Base-by-base conservation (phyloP, 2,329 filamentous ascomycete species). In the Zymoseptoria pseudotritici region DNA sequence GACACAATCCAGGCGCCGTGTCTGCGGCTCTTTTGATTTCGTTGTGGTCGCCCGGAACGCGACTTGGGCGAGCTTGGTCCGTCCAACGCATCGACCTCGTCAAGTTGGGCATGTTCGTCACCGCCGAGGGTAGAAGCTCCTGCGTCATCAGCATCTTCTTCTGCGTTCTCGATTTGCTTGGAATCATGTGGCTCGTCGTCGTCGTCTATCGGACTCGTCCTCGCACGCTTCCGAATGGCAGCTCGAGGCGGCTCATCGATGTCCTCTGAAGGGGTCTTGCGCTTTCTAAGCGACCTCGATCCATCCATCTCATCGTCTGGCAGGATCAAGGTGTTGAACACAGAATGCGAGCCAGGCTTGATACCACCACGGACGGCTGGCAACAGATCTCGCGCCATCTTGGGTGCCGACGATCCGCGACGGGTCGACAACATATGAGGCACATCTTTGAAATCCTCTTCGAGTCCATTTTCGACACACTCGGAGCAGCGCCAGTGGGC, bases 271-370 rank as follows among this genome's bases (percentile, higher is more conserved):
- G 89, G 88, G 1, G 90, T 91, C 19, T 90, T 87, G 74, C 93
- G 96, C 57, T 92, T 85, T 61, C 92, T 83, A 61, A 96, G 77
- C 31, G 89, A 83, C 57, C 91, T 86, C 8, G 90, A 86, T 53
- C 87, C 89, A 73, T 93, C 88, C 77, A 88, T 80, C 7, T 87
- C 82, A 68, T 91, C 88, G 63, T 88, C 87, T 57, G 88, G 84
- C 57, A 89, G 79, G 46, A 89, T 86, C 10, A 89, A 77, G 58
- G 86, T 86, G 65, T 88, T 88, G 73, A 91, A 91, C 26, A 91
- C 84, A 0, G 89, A 91, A 73, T 90, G 88, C 17, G 89, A 89
- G 62, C 86, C 86, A 17, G 86, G 82, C 62, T 84, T 86, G 62
- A 83, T 79, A 7, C 81, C 76, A 50, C 86, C 86, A 59, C 84